A percentile compares a stretch with the other conserved stretches of the same genome.
phyloP scores from a whole-genome alignment of 1,284 basidiomycete genomes.

The Phellinidium pouzarii region DNA sequence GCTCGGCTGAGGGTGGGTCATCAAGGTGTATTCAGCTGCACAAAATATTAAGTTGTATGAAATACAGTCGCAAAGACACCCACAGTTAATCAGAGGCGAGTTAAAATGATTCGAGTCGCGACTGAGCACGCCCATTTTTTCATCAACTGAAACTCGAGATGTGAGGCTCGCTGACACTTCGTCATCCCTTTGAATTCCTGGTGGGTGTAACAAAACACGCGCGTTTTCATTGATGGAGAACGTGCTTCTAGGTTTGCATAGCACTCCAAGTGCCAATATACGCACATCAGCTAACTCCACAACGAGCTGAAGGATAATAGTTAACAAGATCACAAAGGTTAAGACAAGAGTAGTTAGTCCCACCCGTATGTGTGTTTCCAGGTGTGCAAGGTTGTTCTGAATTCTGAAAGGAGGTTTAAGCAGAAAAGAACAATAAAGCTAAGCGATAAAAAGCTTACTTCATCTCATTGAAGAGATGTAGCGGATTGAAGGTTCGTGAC shows the following conservation, averaged over 20 bases:
- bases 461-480: slow-evolving; percentile 61
- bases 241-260: slow-evolving; percentile 48
- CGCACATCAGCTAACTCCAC: slow-evolving; percentile 65
- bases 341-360: slow-evolving; percentile 12
- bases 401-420: slow-evolving; percentile 10
- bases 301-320: slow-evolving; percentile 40
- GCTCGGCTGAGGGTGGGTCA: slow-evolving; percentile 53
- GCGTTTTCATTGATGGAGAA: slow-evolving; percentile 61
- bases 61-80: background rate
- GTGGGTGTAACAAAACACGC: slow-evolving; percentile 56
- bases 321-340: background rate
- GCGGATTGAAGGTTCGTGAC: slow-evolving; percentile 60
- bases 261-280: slow-evolving; percentile 63
- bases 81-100: slow-evolving; percentile 1
- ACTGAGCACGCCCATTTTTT: background rate
- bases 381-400: slow-evolving; percentile 20
- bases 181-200: slow-evolving; percentile 40
- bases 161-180: slow-evolving; percentile 15
- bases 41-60: background rate
- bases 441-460: slow-evolving; percentile 56
- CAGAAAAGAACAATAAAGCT: slow-evolving; percentile 1
- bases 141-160: background rate
- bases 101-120: slow-evolving; percentile 5
- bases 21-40: slow-evolving; percentile 23
- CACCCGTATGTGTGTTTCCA: slow-evolving; percentile 22